A percentile compares a stretch with the other conserved stretches of the same genome.
phyloP scores from a whole-genome alignment of 1,139 yeast genomes.

The Saccharomyces pastorianus region DNA sequence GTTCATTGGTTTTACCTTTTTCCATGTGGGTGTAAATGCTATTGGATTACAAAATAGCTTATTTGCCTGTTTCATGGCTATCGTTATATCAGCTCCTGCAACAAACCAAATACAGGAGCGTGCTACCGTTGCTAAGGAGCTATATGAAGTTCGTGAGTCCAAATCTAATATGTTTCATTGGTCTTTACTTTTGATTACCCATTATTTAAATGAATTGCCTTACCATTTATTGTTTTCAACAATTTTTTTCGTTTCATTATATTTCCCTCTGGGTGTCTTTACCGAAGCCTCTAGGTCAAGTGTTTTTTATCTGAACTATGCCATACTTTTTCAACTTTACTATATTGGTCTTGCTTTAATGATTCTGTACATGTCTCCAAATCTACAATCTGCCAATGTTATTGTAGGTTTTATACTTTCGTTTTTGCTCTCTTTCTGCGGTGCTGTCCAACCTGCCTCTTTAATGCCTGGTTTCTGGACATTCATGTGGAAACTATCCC shows the following conservation, averaged over 20 bases:
- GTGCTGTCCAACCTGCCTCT: slow-evolving; percentile 51
- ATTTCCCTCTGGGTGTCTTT: slow-evolving; percentile 50
- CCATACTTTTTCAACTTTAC: slow-evolving; percentile 49
- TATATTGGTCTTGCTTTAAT: slow-evolving; percentile 48
- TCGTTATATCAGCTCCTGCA: slow-evolving; percentile 35
- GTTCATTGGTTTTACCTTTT: slow-evolving; percentile 43
- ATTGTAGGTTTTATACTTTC: slow-evolving; percentile 46
- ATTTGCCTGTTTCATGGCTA: slow-evolving; percentile 44
- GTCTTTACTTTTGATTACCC: slow-evolving; percentile 47
- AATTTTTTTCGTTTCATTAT: slow-evolving; percentile 45
- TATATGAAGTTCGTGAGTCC: slow-evolving; percentile 56
- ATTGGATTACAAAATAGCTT: slow-evolving; percentile 41
- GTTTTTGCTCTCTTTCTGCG: slow-evolving; percentile 51
- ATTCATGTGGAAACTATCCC: slow-evolving; percentile 67
- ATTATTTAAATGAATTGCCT: slow-evolving; percentile 47
- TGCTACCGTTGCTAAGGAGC: slow-evolving; percentile 47
- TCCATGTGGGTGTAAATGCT: slow-evolving; percentile 30
- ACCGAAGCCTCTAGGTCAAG: slow-evolving; percentile 45
- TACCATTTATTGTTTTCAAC: slow-evolving; percentile 47
- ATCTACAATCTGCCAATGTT: slow-evolving; percentile 55
- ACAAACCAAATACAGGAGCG: slow-evolving; percentile 39
- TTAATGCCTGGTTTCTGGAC: slow-evolving; percentile 64
- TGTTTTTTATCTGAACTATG: slow-evolving; percentile 44
- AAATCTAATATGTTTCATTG: slow-evolving; percentile 61
- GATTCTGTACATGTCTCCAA: slow-evolving; percentile 51